Evolutionary conservation across 2,329 filamentous ascomycete species (phyloP).

Genomic region (Apiospora rasikravindrae): DNA sequence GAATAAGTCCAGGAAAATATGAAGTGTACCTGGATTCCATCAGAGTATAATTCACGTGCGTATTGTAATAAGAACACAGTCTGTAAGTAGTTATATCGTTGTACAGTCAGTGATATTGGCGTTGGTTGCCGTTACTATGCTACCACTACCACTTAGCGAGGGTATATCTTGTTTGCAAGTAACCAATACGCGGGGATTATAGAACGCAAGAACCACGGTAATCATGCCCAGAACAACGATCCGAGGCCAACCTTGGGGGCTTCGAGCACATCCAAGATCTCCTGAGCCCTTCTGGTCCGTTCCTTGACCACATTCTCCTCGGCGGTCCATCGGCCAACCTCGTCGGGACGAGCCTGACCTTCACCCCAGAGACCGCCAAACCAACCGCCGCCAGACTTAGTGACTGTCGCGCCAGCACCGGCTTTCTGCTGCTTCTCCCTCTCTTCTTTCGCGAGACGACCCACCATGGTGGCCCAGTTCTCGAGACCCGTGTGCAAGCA

Average conservation of each 20-base stretch:
- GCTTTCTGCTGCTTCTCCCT: slow-evolving; percentile 40
- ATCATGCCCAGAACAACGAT: slow-evolving; percentile 48
- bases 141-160: slow-evolving; percentile 17
- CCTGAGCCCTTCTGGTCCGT: slow-evolving; percentile 54
- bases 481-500: slow-evolving; percentile 78
- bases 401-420: slow-evolving; percentile 22
- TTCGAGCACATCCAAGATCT: slow-evolving; percentile 56
- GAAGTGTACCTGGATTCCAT: too few species aligned
- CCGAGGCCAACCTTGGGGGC: slow-evolving; percentile 42
- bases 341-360: slow-evolving; percentile 35
- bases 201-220: background rate
- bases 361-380: slow-evolving; percentile 47
- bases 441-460: slow-evolving; percentile 62
- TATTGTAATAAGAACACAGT: background rate
- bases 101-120: background rate
- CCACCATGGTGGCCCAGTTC: slow-evolving; percentile 86
- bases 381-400: slow-evolving; percentile 37
- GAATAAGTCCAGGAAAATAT: background rate
- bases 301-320: slow-evolving; percentile 61
- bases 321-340: slow-evolving; percentile 57
- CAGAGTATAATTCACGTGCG: background rate
- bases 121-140: background rate
- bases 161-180: slow-evolving; percentile 4
- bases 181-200: background rate
- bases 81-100: background rate